These are phyloP conservation scores for Casuarina glauca DNA, from an alignment of 306 rosid genomes.

Conservation along the genomic window DNA sequence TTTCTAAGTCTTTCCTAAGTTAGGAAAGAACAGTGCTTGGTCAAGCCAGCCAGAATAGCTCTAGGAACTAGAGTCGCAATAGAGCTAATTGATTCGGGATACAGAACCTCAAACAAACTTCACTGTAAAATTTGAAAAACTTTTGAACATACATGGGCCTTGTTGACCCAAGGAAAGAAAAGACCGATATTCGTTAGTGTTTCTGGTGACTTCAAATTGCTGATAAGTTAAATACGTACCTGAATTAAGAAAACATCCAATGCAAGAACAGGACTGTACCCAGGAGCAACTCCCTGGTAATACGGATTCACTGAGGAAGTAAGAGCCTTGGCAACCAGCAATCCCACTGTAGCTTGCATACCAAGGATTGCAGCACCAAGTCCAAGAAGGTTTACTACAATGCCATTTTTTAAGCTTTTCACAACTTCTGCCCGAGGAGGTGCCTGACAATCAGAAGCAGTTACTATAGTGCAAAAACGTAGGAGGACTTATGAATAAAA, in stretches of 20 bases:
- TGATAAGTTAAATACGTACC: slow-evolving; percentile 43
- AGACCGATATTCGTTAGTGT: background rate
- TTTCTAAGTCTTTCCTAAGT: background rate
- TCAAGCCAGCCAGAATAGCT: slow-evolving; percentile 15
- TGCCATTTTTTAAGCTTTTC: slow-evolving; percentile 79
- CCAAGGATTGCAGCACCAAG: slow-evolving; percentile 98
- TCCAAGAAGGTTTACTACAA: slow-evolving; percentile 75
- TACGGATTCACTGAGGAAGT: slow-evolving; percentile 86
- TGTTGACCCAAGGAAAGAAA: too few species aligned
- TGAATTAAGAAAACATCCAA: slow-evolving; percentile 96
- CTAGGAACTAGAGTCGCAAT: background rate
- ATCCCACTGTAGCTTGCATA: slow-evolving; percentile 94
- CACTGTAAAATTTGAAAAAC: background rate
- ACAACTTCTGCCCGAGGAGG: slow-evolving; percentile 98
- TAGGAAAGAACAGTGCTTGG: background rate
- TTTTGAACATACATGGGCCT: too few species aligned
- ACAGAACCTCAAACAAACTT: background rate
- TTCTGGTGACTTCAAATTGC: background rate
- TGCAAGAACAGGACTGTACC: slow-evolving; percentile 88
- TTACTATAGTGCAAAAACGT: background rate
- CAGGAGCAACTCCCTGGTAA: slow-evolving; percentile 82
- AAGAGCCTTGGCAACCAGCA: slow-evolving; percentile 94
- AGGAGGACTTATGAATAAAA: background rate
- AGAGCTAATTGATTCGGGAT: background rate
- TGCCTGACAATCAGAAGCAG: slow-evolving; percentile 53